Evolutionary conservation across 2,329 filamentous ascomycete species (phyloP).

Genomic region (Akanthomyces muscarius): DNA sequence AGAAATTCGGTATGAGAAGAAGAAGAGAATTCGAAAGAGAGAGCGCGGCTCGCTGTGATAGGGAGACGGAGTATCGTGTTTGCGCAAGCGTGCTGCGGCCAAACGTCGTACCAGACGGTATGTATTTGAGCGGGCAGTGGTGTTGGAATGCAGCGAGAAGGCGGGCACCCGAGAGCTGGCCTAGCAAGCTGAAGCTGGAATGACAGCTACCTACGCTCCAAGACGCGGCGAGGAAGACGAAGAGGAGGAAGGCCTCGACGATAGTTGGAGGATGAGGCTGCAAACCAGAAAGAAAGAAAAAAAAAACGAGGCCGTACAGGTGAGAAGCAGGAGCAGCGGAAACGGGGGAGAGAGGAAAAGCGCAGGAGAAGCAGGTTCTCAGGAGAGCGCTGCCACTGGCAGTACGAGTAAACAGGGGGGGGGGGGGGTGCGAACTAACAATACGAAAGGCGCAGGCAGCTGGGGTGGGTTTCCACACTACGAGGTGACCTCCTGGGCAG

Average conservation of each 20-base stretch:
- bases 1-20: background rate
- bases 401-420: background rate
- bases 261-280: background rate
- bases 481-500: conserved; percentile 1
- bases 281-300: background rate
- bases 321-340: conserved; percentile 9
- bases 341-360: background rate
- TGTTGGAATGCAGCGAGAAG: conserved; percentile 13
- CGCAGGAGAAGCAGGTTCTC: conserved; percentile 14
- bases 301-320: background rate
- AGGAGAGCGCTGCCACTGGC: conserved; percentile 3
- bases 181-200: conserved; percentile 6
- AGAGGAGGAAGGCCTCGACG: background rate
- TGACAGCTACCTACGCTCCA: conserved; percentile 2
- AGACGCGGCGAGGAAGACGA: too few relatives aligned
- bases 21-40: background rate
- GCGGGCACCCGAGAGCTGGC: background rate
- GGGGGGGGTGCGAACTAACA: conserved; percentile 12
- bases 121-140: conserved; percentile 7
- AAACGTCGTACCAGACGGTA: conserved; percentile 16
- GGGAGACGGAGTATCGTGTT: conserved; percentile 6
- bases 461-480: conserved; percentile 1
- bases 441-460: conserved; percentile 7
- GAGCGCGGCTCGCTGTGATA: conserved; percentile 12
- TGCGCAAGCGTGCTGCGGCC: background rate